Percentiles rank a stretch among this genome's conserved stretches.
These are phyloP conservation scores for Phyllosticta citribraziliensis DNA, from an alignment of 2,329 filamentous ascomycete species.

Conservation along the genomic window DNA sequence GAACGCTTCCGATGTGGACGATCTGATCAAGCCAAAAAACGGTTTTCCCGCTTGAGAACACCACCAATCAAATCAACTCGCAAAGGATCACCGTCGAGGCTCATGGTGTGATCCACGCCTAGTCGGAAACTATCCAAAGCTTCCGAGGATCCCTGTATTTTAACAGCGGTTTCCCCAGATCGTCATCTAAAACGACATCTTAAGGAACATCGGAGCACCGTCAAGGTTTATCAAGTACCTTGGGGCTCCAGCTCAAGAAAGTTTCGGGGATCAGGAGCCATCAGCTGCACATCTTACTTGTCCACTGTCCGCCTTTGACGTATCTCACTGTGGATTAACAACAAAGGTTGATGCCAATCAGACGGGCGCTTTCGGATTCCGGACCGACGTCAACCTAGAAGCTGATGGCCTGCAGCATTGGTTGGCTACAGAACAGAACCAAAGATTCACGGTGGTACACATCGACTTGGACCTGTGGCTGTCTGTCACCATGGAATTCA, in stretches of 20 bases:
- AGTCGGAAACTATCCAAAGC: not conserved
- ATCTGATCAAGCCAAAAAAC: not conserved
- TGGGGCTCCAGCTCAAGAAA: not conserved
- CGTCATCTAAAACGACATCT: not conserved
- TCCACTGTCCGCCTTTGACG: not conserved
- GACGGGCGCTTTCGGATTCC: not conserved
- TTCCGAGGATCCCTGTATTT: not conserved
- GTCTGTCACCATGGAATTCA: not conserved
- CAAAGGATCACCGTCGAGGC: no score
- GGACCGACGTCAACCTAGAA: not conserved
- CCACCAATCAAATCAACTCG: not conserved
- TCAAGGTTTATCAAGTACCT: not conserved
- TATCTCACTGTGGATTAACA: not conserved
- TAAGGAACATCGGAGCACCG: not conserved
- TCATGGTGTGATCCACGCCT: not conserved
- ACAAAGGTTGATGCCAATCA: not conserved
- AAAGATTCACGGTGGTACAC: not conserved
- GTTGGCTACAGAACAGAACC: not conserved
- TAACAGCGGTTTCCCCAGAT: not conserved
- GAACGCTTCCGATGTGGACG: not conserved
- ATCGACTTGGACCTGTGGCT: not conserved
- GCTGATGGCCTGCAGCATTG: not conserved
- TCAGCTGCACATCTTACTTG: not conserved
- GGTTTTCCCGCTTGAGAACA: not conserved
- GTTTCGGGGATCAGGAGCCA: not conserved